These are phyloP conservation scores for Immersiporthe knoxdaviesiana DNA, from an alignment of 2,329 filamentous ascomycete genomes.

Conservation along the genomic window DNA sequence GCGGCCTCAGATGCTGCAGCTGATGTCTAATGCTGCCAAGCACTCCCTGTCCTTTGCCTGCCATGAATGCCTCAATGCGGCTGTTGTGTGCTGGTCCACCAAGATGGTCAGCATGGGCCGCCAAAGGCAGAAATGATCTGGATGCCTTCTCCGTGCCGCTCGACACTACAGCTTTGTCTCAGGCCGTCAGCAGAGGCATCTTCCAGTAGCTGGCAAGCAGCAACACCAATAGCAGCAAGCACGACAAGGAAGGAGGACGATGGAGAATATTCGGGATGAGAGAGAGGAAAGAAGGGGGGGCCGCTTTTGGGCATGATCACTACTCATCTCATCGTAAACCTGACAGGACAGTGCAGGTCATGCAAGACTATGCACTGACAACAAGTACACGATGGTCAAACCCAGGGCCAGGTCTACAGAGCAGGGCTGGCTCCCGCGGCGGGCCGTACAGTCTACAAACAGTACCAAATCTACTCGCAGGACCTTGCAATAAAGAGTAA, in stretches of 20 bases:
- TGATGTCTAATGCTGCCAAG: neutral
- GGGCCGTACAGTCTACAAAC: constrained; percentile 14
- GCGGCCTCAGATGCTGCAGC: neutral
- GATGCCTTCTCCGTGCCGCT: neutral
- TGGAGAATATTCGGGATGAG: neutral
- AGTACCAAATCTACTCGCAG: constrained; percentile 6
- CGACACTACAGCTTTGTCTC: neutral
- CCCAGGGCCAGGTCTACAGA: neutral
- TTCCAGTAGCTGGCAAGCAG: neutral
- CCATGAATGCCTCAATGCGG: neutral
- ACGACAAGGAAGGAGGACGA: neutral
- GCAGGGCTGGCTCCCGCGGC: constrained; percentile 2
- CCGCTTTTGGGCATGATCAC: constrained; percentile 4
- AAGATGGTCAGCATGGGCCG: neutral
- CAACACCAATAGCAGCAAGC: neutral
- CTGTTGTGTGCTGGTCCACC: neutral
- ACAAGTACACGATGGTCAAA: neutral
- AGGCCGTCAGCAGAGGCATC: neutral
- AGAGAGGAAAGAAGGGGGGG: neutral
- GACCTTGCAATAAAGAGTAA: constrained; percentile 1
- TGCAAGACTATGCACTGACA: constrained; percentile 11
- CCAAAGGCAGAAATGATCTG: neutral
- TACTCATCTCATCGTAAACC: neutral
- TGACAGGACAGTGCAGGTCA: neutral
- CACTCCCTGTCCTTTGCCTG: neutral